Evolutionary conservation across 306 rosid genomes (phyloP).

Genomic region (Quercus parvula): DNA sequence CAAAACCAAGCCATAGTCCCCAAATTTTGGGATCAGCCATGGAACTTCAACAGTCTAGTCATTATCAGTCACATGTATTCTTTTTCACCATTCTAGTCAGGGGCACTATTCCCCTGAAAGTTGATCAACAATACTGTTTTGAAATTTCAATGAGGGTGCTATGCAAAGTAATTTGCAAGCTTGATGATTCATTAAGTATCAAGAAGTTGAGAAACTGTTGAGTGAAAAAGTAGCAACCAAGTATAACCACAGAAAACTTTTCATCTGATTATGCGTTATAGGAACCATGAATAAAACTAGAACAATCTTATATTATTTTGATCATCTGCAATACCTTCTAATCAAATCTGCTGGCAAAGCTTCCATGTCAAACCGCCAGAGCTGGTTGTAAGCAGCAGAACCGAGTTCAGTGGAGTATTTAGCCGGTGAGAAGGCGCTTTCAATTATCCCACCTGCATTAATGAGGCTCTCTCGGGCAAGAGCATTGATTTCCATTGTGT

Average conservation of each 20-base stretch:
- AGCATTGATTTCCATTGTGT: constrained; percentile 43
- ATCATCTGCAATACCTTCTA: constrained; percentile 16
- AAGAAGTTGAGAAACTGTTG: not conserved
- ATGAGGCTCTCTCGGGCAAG: constrained; percentile 31
- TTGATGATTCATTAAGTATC: not conserved
- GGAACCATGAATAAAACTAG: not conserved
- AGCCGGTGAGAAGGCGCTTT: constrained; percentile 23
- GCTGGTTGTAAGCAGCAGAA: constrained; percentile 31
- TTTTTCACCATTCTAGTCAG: no score
- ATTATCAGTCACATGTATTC: rapidly evolving
- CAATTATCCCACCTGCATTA: constrained; percentile 40
- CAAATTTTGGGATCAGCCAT: no score
- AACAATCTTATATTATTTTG: not conserved
- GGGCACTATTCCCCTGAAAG: constrained; percentile 30
- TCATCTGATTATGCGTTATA: not conserved
- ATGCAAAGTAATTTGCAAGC: not conserved
- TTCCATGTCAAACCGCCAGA: constrained; percentile 39
- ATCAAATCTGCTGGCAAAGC: constrained; percentile 43
- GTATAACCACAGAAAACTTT: no score
- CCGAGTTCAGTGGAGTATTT: constrained; percentile 29
- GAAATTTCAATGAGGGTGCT: not conserved
- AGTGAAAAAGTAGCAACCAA: not conserved
- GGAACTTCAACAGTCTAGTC: no score
- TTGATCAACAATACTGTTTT: not conserved
- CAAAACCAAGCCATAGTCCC: no score